phyloP scores from a whole-genome alignment of 2,329 filamentous ascomycete genomes.

The Penicillium sp. region DNA sequence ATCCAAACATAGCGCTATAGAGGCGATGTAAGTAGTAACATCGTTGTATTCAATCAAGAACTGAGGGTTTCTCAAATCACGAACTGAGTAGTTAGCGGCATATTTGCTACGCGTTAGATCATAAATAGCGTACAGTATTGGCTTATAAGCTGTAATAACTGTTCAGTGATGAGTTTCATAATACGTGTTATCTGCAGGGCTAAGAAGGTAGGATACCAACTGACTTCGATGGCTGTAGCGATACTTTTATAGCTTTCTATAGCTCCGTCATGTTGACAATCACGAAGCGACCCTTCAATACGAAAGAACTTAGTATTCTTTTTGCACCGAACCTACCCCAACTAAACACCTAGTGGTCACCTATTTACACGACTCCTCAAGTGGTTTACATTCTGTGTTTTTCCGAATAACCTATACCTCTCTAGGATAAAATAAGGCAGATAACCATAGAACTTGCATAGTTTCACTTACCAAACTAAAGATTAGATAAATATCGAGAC shows the following conservation, averaged over 20 bases:
- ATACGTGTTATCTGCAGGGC: not conserved
- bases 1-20: not conserved
- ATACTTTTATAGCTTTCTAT: not conserved
- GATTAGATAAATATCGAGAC: too few relatives aligned
- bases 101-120: not conserved
- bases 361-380: too few relatives aligned
- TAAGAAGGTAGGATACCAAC: not conserved
- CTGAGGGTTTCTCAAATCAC: not conserved
- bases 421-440: too few relatives aligned
- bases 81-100: not conserved
- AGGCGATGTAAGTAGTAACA: not conserved
- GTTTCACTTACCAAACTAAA: too few relatives aligned
- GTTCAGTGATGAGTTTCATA: not conserved
- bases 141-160: not conserved
- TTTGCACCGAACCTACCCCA: too few relatives aligned
- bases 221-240: not conserved
- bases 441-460: too few relatives aligned
- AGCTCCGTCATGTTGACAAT: not conserved
- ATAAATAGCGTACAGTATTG: not conserved
- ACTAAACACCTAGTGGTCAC: too few relatives aligned
- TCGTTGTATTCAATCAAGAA: not conserved
- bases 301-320: too few relatives aligned
- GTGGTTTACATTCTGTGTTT: too few relatives aligned
- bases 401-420: too few relatives aligned
- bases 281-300: too few relatives aligned